Conservation (phyloP, 225 moss, liverwort and hornwort species). For the Bryum argenteum region DNA sequence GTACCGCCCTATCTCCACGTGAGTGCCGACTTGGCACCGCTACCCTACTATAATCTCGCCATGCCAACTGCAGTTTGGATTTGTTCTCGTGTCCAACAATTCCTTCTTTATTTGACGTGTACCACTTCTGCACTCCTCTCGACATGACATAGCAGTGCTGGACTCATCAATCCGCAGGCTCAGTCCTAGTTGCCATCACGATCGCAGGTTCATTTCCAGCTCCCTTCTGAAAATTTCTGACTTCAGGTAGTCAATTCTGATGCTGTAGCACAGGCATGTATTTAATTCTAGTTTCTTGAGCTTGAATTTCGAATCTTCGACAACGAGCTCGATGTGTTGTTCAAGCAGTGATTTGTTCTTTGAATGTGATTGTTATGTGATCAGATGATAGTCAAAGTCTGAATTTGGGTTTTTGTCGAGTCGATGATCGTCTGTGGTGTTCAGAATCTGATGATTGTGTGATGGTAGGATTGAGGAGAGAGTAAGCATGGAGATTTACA, state of each 20-base stretch:
- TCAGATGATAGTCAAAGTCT: background rate
- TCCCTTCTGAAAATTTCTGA: background rate
- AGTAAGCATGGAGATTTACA: conserved; percentile 45
- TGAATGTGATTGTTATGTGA: background rate
- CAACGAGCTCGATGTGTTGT: too few relatives aligned
- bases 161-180: background rate
- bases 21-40: conserved; percentile 50
- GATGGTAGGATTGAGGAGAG: background rate
- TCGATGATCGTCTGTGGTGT: too few relatives aligned
- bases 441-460: background rate
- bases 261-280: background rate
- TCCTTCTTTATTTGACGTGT: conserved; percentile 14
- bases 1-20: conserved; percentile 34
- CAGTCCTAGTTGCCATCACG: background rate
- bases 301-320: too few relatives aligned
- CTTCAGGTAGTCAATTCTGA: too few relatives aligned
- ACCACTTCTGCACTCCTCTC: conserved; percentile 32
- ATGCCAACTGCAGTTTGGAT: conserved; percentile 21
- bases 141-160: background rate
- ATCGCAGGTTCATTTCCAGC: background rate
- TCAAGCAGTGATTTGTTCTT: background rate
- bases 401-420: too few relatives aligned
- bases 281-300: too few relatives aligned
- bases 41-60: conserved; percentile 28
- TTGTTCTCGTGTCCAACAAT: background rate